Base-by-base conservation (phyloP, 2,329 filamentous ascomycete genomes). In the Pestalotiopsis fici region DNA sequence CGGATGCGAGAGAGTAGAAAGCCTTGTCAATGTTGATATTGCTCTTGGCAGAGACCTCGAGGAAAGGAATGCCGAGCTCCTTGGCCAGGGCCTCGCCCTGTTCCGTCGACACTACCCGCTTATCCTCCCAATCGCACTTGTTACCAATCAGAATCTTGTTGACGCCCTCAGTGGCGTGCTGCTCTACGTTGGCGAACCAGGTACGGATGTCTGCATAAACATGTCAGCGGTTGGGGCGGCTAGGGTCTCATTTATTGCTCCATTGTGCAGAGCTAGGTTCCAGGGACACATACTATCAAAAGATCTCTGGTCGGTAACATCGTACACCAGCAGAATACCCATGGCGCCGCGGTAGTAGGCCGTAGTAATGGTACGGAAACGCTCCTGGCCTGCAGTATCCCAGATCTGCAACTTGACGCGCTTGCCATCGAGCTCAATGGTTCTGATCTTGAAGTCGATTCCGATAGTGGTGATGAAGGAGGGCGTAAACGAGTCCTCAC, bases 51-150 rank as follows among this genome's bases (percentile, higher is more conserved):
- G 94, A 97, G 70, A 99, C 96, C 81, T 99, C 96, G 79, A 99
- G 92, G 87, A 99, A 99, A 23, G 96, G 95, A 72, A 99, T 97
- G 77, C 95, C 94, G 69, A 99, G 91, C 83, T 98, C 96, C 82
- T 97, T 93, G 68, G 96, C 96, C 66, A 99, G 89, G 72, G 91
- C 91, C 82, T 99, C 95, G 74, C 96, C 96, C 78, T 94, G 92
- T 80, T 98, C 95, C 68, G 93, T 97, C 62, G 93, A 94, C 55
- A 99, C 93, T 66, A 93, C 94, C 74, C 96, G 92, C 88, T 98
- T 98, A 84, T 99, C 96, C 83, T 98, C 96, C 96, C 96, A 98
- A 83, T 99, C 96, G 84, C 96, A 99, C 85, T 99, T 99, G 88
- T 99, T 99, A 80, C 96, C 96, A 74, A 99, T 98, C 73, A 99